phyloP scores from a whole-genome alignment of 2,329 filamentous ascomycete genomes.

The Colletotrichum cereale region DNA sequence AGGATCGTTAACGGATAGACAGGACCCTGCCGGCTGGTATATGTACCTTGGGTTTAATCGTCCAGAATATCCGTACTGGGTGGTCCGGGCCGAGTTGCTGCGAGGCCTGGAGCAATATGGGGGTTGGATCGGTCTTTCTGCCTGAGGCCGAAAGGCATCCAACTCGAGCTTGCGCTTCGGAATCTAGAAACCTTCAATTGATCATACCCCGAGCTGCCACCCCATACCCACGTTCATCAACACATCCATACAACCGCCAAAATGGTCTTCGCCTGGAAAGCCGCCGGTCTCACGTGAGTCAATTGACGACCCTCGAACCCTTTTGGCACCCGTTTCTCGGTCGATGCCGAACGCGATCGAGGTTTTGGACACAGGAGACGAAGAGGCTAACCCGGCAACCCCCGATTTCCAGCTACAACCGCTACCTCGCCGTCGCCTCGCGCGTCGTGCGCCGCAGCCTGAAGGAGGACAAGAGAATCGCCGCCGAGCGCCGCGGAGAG shows the following conservation, averaged over 20 bases:
- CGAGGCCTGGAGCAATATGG: background rate
- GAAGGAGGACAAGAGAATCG: constrained; percentile 92
- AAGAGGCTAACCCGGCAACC: constrained; percentile 51
- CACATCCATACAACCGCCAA: constrained; percentile 61
- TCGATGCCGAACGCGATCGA: background rate
- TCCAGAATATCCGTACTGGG: background rate
- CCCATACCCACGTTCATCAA: constrained; percentile 49
- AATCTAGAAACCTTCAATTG: constrained; percentile 47
- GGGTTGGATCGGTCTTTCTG: background rate
- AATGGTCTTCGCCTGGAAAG: constrained; percentile 99
- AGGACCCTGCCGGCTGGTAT: constrained; percentile 5
- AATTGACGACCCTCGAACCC: constrained; percentile 35
- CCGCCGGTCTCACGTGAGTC: constrained; percentile 93
- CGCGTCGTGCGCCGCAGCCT: constrained; percentile 95
- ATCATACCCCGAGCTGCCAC: constrained; percentile 48
- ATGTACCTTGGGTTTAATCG: background rate
- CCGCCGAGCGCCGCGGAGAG: constrained; percentile 89
- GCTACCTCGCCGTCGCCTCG: constrained; percentile 95
- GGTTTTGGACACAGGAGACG: constrained; percentile 19
- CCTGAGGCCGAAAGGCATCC: constrained; percentile 42
- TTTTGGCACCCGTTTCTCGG: constrained; percentile 5
- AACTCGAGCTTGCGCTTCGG: constrained; percentile 42
- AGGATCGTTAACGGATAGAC: background rate
- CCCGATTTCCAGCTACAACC: constrained; percentile 86
- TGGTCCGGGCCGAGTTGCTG: constrained; percentile 24